Evolutionary conservation across 2,329 filamentous ascomycete species (phyloP).

Genomic region (Fusarium buharicum): DNA sequence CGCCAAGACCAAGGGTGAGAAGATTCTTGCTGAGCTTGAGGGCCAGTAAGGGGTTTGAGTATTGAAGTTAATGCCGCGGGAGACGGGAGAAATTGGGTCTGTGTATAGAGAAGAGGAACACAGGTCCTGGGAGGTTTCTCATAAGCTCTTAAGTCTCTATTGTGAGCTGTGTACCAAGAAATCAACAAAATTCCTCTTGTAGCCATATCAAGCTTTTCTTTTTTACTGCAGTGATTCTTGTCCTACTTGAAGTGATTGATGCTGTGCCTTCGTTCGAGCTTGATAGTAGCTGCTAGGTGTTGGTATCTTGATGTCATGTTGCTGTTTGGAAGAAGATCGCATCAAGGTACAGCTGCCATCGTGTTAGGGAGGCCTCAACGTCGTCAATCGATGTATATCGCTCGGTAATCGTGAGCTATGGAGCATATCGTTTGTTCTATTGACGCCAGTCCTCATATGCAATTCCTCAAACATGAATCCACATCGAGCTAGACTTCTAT

Average conservation of each 20-base stretch:
- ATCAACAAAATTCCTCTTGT: constrained; percentile 61
- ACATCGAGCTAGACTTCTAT: neutral
- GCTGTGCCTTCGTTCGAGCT: too few relatives aligned
- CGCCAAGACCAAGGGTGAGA: constrained; percentile 96
- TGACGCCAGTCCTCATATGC: too few relatives aligned
- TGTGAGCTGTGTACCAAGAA: constrained; percentile 72
- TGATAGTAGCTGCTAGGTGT: too few relatives aligned
- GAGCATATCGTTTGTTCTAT: too few relatives aligned
- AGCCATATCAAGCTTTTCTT: constrained; percentile 48
- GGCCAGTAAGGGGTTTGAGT: constrained; percentile 59
- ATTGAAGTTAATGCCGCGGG: constrained; percentile 50
- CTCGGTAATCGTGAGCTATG: too few relatives aligned
- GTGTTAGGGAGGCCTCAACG: too few relatives aligned
- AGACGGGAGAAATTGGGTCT: constrained; percentile 53
- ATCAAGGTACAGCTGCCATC: too few relatives aligned
- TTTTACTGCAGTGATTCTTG: constrained; percentile 32
- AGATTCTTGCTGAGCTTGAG: constrained; percentile 97
- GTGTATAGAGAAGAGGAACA: constrained; percentile 69
- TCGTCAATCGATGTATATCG: too few relatives aligned
- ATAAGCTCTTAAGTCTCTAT: constrained; percentile 67
- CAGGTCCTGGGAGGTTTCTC: constrained; percentile 60
- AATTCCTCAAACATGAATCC: too few relatives aligned
- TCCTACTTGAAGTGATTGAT: neutral
- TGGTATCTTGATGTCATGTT: too few relatives aligned
- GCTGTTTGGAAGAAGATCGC: too few relatives aligned